Conservation (phyloP, 345 rosid species). For the Acer yangbiense region DNA sequence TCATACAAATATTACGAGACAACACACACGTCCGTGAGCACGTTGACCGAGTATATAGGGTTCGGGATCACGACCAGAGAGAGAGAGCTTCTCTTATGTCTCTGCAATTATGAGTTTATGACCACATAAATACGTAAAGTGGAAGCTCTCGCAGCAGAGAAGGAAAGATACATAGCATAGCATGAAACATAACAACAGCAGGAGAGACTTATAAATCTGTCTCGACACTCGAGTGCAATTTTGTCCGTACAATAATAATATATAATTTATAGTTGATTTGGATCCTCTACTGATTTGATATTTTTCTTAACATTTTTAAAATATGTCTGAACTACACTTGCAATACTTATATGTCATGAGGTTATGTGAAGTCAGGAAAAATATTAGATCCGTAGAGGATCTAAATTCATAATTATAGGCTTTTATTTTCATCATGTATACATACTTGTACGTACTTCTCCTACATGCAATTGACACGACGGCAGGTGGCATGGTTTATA, state of each 20-base stretch:
- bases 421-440: not conserved
- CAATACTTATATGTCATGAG: too few relatives aligned
- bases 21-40: not conserved
- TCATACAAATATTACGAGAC: too few relatives aligned
- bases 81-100: not conserved
- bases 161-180: not conserved
- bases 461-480: not conserved
- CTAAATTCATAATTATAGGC: too few relatives aligned
- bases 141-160: slow-evolving; percentile 3
- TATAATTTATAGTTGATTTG: not conserved
- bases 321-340: too few relatives aligned
- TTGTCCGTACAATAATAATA: not conserved
- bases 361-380: too few relatives aligned
- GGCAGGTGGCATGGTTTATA: not conserved
- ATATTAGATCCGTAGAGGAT: not conserved
- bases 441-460: not conserved
- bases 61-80: not conserved
- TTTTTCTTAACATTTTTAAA: too few relatives aligned
- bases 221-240: not conserved
- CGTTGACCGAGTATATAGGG: not conserved
- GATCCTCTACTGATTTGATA: too few relatives aligned
- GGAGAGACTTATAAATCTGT: not conserved
- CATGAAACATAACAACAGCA: slow-evolving; percentile 6
- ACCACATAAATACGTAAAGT: slow-evolving; percentile 15
- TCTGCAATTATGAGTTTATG: not conserved